phyloP scores from a whole-genome alignment of 345 rosid species.

The Mallotus nudiflorus region DNA sequence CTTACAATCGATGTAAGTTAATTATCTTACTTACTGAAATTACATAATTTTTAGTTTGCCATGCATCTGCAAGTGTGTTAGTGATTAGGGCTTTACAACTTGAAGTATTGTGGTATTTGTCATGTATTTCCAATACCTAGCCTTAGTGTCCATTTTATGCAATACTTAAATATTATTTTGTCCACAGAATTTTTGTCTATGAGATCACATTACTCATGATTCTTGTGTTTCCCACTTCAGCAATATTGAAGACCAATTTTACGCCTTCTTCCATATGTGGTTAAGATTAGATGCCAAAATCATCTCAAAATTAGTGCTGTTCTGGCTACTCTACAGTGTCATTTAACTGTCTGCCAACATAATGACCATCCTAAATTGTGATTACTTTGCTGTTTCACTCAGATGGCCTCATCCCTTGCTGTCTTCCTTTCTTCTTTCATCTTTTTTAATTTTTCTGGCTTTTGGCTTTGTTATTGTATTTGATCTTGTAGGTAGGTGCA shows the following conservation, averaged over 20 bases:
- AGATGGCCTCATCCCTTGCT: background rate
- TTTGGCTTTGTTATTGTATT: constrained; percentile 18
- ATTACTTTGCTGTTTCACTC: background rate
- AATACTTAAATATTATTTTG: background rate
- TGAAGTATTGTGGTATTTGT: background rate
- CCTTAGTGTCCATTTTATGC: background rate
- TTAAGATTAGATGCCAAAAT: background rate
- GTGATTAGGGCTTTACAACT: background rate
- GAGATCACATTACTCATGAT: background rate
- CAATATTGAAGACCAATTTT: constrained; percentile 6
- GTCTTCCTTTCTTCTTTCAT: background rate
- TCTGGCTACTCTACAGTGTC: background rate
- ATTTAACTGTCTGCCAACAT: too few species aligned
- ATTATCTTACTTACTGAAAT: constrained; percentile 9
- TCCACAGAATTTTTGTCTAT: background rate
- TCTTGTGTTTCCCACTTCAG: background rate
- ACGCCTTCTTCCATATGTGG: background rate
- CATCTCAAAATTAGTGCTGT: background rate
- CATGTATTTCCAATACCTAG: background rate
- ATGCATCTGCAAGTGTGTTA: background rate
- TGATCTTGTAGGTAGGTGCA: constrained; percentile 65
- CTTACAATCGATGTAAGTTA: constrained; percentile 73
- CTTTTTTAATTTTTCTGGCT: background rate
- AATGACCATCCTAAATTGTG: too few species aligned
- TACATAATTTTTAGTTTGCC: background rate